Percentiles rank a stretch among this genome's conserved stretches.
phyloP scores from a whole-genome alignment of 2,329 filamentous ascomycete genomes.

The Penicillium sp. region DNA sequence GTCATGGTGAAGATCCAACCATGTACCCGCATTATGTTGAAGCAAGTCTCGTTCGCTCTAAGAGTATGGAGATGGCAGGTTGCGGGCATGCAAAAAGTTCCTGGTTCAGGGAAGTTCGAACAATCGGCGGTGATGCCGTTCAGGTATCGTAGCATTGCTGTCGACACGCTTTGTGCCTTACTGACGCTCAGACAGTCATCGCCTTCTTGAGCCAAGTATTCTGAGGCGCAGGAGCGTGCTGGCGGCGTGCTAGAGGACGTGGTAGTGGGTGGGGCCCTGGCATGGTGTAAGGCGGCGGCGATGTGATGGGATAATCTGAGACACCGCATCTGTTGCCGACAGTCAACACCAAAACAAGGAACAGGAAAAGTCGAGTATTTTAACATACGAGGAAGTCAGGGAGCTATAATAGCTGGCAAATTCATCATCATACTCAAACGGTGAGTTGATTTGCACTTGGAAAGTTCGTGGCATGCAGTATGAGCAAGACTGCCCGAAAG shows the following conservation, averaged over 20 bases:
- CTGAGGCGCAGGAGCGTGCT: constrained; percentile 2
- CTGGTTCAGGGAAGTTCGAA: constrained; percentile 13
- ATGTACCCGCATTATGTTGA: neutral
- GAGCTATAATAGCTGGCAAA: constrained; percentile 12
- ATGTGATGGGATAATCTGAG: constrained; percentile 17
- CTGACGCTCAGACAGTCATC: constrained; percentile 6
- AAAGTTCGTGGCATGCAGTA: constrained; percentile 19
- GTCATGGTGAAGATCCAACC: constrained; percentile 15
- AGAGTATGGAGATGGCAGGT: constrained; percentile 11
- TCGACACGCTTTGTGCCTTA: constrained; percentile 6
- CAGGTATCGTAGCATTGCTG: neutral
- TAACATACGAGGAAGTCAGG: neutral
- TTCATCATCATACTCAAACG: constrained; percentile 22
- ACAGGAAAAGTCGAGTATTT: no score
- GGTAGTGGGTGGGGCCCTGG: neutral
- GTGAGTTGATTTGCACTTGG: constrained; percentile 21
- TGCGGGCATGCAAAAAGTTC: constrained; percentile 8
- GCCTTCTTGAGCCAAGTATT: constrained; percentile 9
- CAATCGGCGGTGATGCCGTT: constrained; percentile 10
- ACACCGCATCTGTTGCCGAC: constrained; percentile 11
- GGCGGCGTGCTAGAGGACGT: neutral
- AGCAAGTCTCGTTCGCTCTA: constrained; percentile 20
- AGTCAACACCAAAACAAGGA: no score
- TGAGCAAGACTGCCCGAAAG: constrained; percentile 18
- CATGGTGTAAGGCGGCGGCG: constrained; percentile 7